Evolutionary conservation across 805 yeast genomes (phyloP), one percentile per base, ranked within the genome.

Genomic region (Zygotorulaspora danielsina): DNA sequence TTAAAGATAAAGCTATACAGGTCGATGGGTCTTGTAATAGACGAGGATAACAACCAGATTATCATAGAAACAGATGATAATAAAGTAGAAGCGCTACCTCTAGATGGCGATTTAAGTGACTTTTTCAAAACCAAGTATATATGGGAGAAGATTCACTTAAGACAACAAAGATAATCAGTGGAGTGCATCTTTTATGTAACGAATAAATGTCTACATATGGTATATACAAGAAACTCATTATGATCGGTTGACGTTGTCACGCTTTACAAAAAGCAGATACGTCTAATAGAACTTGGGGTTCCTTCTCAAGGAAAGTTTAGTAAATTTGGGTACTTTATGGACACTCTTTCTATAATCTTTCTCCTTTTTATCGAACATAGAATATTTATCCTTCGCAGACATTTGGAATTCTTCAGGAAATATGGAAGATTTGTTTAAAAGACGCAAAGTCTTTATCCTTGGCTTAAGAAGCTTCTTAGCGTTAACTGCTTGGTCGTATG

Each of bases 291-390:
- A 73, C 44, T 72, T 72, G 32, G 96, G 96, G 56, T 84, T 83
- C 42, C 75, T 78, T 69, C 96, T 79, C 63, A 81, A 73, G 6
- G 94, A 77, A 46, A 78, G 61, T 67, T 81, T 87, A 39, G 97
- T 88, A 95, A 96, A 88, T 59, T 88, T 85, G 15, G 96, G 96
- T 30, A 82, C 84, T 62, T 79, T 67, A 57, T 90, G 97, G 18
- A 85, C 78, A 48, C 89, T 80, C 67, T 88, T 90, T 69, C 97
- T 78, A 66, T 90, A 93, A 15, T 80, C 81, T 54, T 73, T 78
- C 10, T 80, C 74, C 53, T 78, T 78, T 63, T 76, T 82, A 65
- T 78, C 79, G 67, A 84, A 90, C 1, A 87, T 81, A 32, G 95
- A 80, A 66, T 93, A 93, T 64, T 90, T 90, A 66, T 93, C 95